phyloP scores from a whole-genome alignment of 1,284 basidiomycete species.

The Papiliotrema laurentii region DNA sequence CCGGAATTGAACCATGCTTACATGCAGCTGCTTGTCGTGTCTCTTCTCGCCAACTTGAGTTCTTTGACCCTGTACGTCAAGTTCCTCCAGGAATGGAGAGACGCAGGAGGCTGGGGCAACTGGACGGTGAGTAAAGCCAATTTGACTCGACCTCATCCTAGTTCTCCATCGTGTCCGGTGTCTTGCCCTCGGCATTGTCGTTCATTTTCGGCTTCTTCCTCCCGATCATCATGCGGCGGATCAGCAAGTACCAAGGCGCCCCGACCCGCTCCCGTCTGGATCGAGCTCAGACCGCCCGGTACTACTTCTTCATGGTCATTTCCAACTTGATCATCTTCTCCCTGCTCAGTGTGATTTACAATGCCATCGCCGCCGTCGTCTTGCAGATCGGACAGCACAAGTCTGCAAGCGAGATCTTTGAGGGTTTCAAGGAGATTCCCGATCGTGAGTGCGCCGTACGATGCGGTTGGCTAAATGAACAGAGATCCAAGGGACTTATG shows the following conservation, averaged over 20 bases:
- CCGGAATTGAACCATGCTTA: neutral
- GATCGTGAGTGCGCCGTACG: slow-evolving; percentile 10
- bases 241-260: slow-evolving; percentile 69
- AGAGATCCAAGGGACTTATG: slow-evolving; percentile 77
- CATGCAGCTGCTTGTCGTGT: slow-evolving; percentile 33
- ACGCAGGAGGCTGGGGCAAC: slow-evolving; percentile 52
- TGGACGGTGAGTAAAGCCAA: slow-evolving; percentile 37
- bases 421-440: slow-evolving; percentile 54
- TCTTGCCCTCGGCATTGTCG: slow-evolving; percentile 80
- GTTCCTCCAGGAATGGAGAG: slow-evolving; percentile 67
- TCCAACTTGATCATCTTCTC: slow-evolving; percentile 76
- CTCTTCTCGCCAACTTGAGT: slow-evolving; percentile 46
- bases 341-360: slow-evolving; percentile 79
- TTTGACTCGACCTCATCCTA: slow-evolving; percentile 3
- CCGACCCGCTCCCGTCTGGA: slow-evolving; percentile 70
- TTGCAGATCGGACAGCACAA: slow-evolving; percentile 61
- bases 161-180: slow-evolving; percentile 77
- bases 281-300: slow-evolving; percentile 80
- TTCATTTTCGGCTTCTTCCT: slow-evolving; percentile 83
- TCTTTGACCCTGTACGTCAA: slow-evolving; percentile 57
- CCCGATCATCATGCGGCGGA: slow-evolving; percentile 78
- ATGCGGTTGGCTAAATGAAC: slow-evolving; percentile 6
- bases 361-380: slow-evolving; percentile 65
- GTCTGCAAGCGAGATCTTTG: slow-evolving; percentile 63
- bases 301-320: slow-evolving; percentile 86